A percentile compares a stretch with the other conserved stretches of the same genome.
Evolutionary conservation across 2,329 filamentous ascomycete species (phyloP).

Genomic region (Fusarium nanum): DNA sequence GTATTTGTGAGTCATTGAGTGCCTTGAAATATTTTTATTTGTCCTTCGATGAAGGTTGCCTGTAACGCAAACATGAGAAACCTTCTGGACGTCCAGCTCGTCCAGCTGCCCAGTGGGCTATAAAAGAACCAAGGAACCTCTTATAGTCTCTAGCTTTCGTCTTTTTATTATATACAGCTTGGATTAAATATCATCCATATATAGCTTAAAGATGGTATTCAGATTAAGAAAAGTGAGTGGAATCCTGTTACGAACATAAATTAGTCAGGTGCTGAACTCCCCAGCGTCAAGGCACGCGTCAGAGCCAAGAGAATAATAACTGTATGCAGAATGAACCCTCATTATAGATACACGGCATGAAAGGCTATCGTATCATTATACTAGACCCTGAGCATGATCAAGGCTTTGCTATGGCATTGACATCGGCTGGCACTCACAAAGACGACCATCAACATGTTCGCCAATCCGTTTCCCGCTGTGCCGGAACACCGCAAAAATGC

Average conservation of each 20-base stretch:
- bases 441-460: background rate
- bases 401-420: background rate
- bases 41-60: background rate
- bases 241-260: background rate
- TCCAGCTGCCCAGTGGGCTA: background rate
- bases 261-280: background rate
- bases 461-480: rapidly evolving
- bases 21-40: background rate
- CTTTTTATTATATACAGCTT: rapidly evolving
- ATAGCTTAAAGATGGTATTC: background rate
- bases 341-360: rapidly evolving
- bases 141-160: background rate
- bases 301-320: background rate
- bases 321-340: rapidly evolving
- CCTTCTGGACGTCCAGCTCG: background rate
- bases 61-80: background rate
- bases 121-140: background rate
- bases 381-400: rapidly evolving
- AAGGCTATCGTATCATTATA: rapidly evolving
- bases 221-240: background rate
- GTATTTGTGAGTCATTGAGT: too few relatives aligned
- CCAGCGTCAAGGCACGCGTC: rapidly evolving
- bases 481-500: background rate
- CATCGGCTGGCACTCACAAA: background rate
- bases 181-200: background rate